Conservation (phyloP, 352 stramenopile species). For the Pythium graminicola region DNA sequence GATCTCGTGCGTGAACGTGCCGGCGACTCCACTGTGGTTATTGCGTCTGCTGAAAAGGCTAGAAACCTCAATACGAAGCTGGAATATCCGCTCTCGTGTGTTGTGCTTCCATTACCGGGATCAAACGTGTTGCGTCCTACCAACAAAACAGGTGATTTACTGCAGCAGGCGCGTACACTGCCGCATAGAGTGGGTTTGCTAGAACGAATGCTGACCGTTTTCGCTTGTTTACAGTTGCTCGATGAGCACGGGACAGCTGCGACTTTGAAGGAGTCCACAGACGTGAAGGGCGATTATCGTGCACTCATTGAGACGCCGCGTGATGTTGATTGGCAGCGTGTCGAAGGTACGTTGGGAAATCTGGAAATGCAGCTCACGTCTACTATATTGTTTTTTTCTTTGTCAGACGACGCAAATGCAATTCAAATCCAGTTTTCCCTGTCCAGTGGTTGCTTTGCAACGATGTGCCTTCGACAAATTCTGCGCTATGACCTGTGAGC, state of each 20-base stretch:
- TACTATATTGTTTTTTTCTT: too few species aligned
- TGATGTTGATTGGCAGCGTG: constrained; percentile 38
- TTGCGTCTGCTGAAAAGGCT: constrained; percentile 32
- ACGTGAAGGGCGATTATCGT: constrained; percentile 61
- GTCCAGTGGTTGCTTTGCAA: constrained; percentile 62
- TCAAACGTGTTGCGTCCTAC: constrained; percentile 40
- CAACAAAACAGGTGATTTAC: constrained; percentile 39
- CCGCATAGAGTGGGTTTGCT: too few species aligned
- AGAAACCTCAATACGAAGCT: constrained; percentile 30
- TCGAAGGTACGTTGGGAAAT: constrained; percentile 1
- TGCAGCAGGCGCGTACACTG: constrained; percentile 27
- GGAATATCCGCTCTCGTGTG: constrained; percentile 27
- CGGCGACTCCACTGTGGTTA: constrained; percentile 24
- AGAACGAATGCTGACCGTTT: neutral
- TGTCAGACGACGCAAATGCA: constrained; percentile 1
- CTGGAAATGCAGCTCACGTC: too few species aligned
- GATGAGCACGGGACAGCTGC: constrained; percentile 38
- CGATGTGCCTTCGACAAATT: constrained; percentile 71
- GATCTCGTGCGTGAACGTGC: constrained; percentile 36
- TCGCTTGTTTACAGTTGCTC: constrained; percentile 32
- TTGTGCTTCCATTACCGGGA: constrained; percentile 53
- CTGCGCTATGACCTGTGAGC: constrained; percentile 47
- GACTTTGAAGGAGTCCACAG: constrained; percentile 28
- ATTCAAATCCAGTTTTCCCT: constrained; percentile 50
- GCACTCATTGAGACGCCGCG: constrained; percentile 34